Base-by-base conservation (phyloP, 805 yeast genomes). In the Saccharomycopsis javanensis region DNA sequence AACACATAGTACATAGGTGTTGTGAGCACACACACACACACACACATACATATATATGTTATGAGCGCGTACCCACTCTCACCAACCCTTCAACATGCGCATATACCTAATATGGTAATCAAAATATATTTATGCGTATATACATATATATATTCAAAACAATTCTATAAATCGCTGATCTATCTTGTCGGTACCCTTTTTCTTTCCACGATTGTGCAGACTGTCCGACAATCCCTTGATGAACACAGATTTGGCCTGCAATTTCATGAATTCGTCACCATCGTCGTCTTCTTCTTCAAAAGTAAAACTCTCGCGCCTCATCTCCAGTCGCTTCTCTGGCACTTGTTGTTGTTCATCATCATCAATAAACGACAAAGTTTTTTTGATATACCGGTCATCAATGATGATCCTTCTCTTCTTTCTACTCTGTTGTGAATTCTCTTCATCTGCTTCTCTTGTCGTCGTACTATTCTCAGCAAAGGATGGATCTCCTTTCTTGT, bases 331-430 rank as follows among this genome's bases (percentile, higher is more conserved):
- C 23, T 42, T 23, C 23, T 27, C 18, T 27, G 27, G 10, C 2
- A 10, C 25, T 15, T 7, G n/a, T 25, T 7, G n/a, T 25, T 53
- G 37, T 7, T 58, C 56, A 6, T 57, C 70, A 46, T 61, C 63
- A 15, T 68, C 68, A 56, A 82, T 71, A 62, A 81, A 82, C 1
- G 86, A 80, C 38, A 83, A 69, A 52, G 79, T 79, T 57, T 72
- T 74, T 51, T 79, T 82, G 4, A 83, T 83, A 65, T 79, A 82
- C 0, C 77, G 77, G 64, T 78, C 79, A 5, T 81, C 78, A 38
- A 82, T 64, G n/a, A 68, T 66, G 5, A 72, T 64, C 54, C 71
- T 75, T 57, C 73, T 70, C 59, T 66, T 71, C 46, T 68, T 69
- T 51, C 63, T 68, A 31, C 63, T 63, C n/a, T n/a, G n/a, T 23